Evolutionary conservation across 331 rosid genomes (phyloP).

Genomic region (Saraca asoca): DNA sequence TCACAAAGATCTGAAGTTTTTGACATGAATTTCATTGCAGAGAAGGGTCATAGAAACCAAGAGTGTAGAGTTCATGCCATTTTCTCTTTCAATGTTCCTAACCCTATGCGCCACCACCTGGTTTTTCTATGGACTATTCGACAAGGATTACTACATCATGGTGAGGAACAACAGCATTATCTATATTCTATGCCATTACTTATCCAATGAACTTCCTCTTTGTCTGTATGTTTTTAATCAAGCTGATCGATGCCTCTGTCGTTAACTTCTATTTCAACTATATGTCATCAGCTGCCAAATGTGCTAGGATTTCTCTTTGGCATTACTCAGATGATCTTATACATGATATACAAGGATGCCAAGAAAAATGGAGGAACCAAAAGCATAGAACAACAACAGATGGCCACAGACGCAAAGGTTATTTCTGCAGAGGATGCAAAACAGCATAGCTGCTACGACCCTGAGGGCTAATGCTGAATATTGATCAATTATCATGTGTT

Average conservation of each 20-base stretch:
- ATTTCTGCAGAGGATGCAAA: too few relatives aligned
- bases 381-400: background rate
- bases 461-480: too few relatives aligned
- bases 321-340: conserved; percentile 50
- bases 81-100: conserved; percentile 57
- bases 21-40: too few relatives aligned
- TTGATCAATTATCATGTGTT: too few relatives aligned
- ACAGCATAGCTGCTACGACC: too few relatives aligned
- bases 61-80: conserved; percentile 75
- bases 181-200: too few relatives aligned
- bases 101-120: conserved; percentile 59
- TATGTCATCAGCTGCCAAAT: conserved; percentile 50
- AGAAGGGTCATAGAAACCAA: conserved; percentile 59
- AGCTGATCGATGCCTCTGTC: conserved; percentile 3
- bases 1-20: too few relatives aligned
- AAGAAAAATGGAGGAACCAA: conserved; percentile 21
- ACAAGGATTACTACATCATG: conserved; percentile 57
- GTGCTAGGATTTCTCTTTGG: conserved; percentile 63
- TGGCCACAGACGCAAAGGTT: too few relatives aligned
- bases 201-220: too few relatives aligned
- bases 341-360: conserved; percentile 47
- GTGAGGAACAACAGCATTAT: conserved; percentile 32
- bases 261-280: background rate
- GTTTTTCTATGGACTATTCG: conserved; percentile 70
- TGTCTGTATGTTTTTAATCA: background rate